These are phyloP conservation scores for Canna indica DNA, from an alignment of 176 grass and related monocot genomes.

Conservation along the genomic window DNA sequence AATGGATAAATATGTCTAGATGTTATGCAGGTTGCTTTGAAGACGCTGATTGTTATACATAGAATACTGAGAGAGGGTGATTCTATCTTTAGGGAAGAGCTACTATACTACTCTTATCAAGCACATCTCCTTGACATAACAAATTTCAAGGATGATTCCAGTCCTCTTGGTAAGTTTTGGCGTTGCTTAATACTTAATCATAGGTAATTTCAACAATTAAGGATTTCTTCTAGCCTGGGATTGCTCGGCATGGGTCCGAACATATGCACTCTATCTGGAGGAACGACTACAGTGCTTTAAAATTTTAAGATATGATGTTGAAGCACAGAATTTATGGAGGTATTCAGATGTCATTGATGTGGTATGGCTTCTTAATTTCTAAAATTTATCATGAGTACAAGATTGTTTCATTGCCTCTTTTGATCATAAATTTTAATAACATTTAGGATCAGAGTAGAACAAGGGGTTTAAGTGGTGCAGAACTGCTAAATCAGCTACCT, in stretches of 20 bases:
- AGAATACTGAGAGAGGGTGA: constrained; percentile 5
- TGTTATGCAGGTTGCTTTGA: constrained; percentile 1
- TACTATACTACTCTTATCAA: background rate
- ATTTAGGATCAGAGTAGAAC: constrained; percentile 75
- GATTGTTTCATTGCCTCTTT: background rate
- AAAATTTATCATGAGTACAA: background rate
- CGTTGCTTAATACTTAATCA: background rate
- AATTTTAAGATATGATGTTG: constrained; percentile 67
- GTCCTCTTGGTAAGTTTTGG: constrained; percentile 15
- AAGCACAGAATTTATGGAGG: constrained; percentile 49
- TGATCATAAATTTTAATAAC: background rate
- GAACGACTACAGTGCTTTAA: constrained; percentile 69
- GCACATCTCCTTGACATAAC: constrained; percentile 1
- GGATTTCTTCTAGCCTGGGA: constrained; percentile 54
- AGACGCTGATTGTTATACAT: constrained; percentile 12
- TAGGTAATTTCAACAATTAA: background rate
- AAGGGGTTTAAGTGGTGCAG: constrained; percentile 47
- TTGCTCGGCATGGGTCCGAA: constrained; percentile 79
- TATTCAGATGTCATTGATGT: constrained; percentile 51
- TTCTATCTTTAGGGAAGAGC: constrained; percentile 2
- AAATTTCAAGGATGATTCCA: constrained; percentile 9
- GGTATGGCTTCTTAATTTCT: constrained; percentile 16
- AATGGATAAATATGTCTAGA: background rate
- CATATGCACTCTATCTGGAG: constrained; percentile 65
- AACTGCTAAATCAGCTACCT: constrained; percentile 73